Conservation (phyloP, 306 rosid genomes). For the Trichosanthes truncata region DNA sequence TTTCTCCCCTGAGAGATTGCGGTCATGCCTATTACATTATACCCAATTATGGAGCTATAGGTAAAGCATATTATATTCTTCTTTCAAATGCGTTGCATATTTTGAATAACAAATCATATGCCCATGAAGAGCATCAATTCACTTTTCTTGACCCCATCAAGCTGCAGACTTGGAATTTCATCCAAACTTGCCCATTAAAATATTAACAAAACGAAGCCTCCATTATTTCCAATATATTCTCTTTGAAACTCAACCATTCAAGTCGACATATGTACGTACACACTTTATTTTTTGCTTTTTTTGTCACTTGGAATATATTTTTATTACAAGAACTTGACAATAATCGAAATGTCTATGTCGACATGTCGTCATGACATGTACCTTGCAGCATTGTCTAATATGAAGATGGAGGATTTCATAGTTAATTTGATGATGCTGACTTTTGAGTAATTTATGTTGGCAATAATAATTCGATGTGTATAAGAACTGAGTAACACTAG, state of each 20-base stretch:
- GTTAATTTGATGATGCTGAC: neutral
- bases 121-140: neutral
- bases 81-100: neutral
- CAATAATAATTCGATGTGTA: too few relatives aligned
- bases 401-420: neutral
- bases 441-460: neutral
- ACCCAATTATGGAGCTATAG: neutral
- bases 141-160: neutral
- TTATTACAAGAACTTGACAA: neutral
- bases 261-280: neutral
- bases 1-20: neutral
- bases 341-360: neutral
- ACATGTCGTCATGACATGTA: neutral
- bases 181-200: neutral
- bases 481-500: too few relatives aligned
- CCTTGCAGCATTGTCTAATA: neutral
- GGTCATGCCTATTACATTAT: neutral
- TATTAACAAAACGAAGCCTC: neutral
- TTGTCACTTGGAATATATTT: neutral
- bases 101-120: neutral
- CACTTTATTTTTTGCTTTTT: neutral
- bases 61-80: neutral
- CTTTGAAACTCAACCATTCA: neutral
- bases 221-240: neutral
- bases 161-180: neutral